Evolutionary conservation across 1,284 basidiomycete species (phyloP).

Genomic region (Malassezia brasiliensis): DNA sequence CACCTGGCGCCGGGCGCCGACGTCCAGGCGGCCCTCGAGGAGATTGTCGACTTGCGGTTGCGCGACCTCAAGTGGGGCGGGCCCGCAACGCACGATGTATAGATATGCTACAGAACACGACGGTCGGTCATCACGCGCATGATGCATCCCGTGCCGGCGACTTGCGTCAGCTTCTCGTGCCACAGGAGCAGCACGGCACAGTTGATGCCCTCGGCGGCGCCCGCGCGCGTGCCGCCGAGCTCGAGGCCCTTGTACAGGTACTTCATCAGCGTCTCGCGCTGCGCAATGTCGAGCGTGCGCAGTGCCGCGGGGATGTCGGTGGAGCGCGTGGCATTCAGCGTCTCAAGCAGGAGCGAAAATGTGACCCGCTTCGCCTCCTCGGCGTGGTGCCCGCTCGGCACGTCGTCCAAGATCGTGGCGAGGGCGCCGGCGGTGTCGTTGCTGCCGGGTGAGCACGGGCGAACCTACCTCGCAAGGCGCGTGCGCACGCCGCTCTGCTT

Average conservation of each 20-base stretch:
- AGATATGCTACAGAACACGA: constrained; percentile 54
- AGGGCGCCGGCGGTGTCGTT: constrained; percentile 36
- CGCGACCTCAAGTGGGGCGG: constrained; percentile 35
- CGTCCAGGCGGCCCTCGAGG: constrained; percentile 30
- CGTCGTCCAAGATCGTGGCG: constrained; percentile 26
- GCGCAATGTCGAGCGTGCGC: constrained; percentile 63
- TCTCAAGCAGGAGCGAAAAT: constrained; percentile 73
- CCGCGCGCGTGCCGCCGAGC: constrained; percentile 52
- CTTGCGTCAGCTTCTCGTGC: constrained; percentile 94
- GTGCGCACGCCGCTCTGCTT: constrained; percentile 65
- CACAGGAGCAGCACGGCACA: constrained; percentile 76
- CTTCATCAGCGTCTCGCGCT: constrained; percentile 92
- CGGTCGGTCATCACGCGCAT: constrained; percentile 95
- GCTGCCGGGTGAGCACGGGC: constrained; percentile 17
- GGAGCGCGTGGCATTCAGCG: constrained; percentile 87
- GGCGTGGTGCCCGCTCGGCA: constrained; percentile 34
- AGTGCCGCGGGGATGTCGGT: constrained; percentile 73
- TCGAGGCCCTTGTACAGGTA: constrained; percentile 95
- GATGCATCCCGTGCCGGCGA: constrained; percentile 90
- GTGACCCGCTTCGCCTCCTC: constrained; percentile 53
- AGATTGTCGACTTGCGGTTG: constrained; percentile 31
- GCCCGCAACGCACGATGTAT: constrained; percentile 19
- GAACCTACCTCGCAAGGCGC: constrained; percentile 46
- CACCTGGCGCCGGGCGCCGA: constrained; percentile 28
- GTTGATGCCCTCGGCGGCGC: constrained; percentile 26